Evolutionary conservation across 2,329 filamentous ascomycete genomes (phyloP), one percentile per base, ranked within the genome.

Genomic region (Amylocarpus encephaloides): DNA sequence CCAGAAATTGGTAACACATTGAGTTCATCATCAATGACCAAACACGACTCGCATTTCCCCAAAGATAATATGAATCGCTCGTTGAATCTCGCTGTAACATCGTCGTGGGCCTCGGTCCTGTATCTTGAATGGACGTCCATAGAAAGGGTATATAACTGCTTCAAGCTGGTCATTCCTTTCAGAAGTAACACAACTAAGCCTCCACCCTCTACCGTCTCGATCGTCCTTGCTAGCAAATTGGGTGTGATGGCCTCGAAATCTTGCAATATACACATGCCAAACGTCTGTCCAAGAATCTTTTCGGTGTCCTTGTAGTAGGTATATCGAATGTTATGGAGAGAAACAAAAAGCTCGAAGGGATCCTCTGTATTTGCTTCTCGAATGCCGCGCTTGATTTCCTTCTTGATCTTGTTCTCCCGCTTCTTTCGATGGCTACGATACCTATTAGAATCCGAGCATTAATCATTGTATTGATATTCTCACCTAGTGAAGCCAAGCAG

Each of bases 291-390:
- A 50, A 97, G 72, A 65, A 98, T 96, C 76, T 96, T 97, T 65
- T 98, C 93, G 26, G 93, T 97, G 73, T 98, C 93, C 72, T 98
- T 98, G 76, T 98, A 98, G 77, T 95, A 98, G 51, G 93, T 89
- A 79, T 98, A 98, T 69, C 93, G 87, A 67, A 98, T 95, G 70
- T 96, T 90, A 73, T 97, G 88, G 50, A 95, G 83, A 51, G 90
- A 93, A 62, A 97, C 86, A 71, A 97, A 98, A 48, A 97, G 80
- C 72, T 98, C 93, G 73, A 98, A 98, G 0, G 93, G 87, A 67
- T 98, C 93, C 67, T 95, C 89, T 48, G 83, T 80, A 69, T 98
- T 95, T 55, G 87, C 82, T 70, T 98, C 93, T 65, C 94, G 82
- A 59, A 91, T 89, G 40, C 93, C 93, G 62, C 90, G 82, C 74